A percentile compares a stretch with the other conserved stretches of the same genome.
These are phyloP conservation scores for Akebia trifoliata DNA, from an alignment of 164 flowering plant species.

Conservation along the genomic window DNA sequence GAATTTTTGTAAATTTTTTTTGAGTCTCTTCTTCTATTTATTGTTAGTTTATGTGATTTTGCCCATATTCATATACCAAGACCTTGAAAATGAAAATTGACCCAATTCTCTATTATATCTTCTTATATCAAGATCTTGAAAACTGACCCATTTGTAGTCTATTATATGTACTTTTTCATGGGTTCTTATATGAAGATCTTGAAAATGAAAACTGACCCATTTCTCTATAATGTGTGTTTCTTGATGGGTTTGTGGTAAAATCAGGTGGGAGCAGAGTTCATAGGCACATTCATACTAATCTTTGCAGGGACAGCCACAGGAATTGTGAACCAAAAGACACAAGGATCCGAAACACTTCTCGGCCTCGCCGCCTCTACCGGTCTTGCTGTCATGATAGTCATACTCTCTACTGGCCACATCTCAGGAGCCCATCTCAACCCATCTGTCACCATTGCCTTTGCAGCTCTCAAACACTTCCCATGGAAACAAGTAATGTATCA, in stretches of 20 bases:
- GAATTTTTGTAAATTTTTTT: too few species aligned
- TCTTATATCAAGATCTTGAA: too few species aligned
- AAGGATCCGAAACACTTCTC: constrained; percentile 52
- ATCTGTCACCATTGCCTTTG: constrained; percentile 69
- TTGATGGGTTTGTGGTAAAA: too few species aligned
- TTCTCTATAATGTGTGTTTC: background rate
- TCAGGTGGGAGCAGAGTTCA: constrained; percentile 86
- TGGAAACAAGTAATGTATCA: constrained; percentile 89
- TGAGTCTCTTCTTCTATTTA: too few species aligned
- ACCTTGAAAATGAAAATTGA: too few species aligned
- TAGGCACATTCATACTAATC: constrained; percentile 77
- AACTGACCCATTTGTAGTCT: too few species aligned
- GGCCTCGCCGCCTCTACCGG: constrained; percentile 66
- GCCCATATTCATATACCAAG: too few species aligned
- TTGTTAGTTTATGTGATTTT: too few species aligned
- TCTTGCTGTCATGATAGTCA: constrained; percentile 78
- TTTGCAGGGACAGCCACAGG: constrained; percentile 77
- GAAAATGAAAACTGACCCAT: background rate
- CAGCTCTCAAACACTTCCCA: constrained; percentile 66
- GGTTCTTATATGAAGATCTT: too few species aligned
- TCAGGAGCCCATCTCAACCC: constrained; percentile 94
- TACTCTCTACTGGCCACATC: constrained; percentile 75
- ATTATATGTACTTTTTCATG: too few species aligned
- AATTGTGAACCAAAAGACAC: constrained; percentile 72
- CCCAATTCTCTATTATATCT: too few species aligned